Conservation (phyloP, 2,329 filamentous ascomycete genomes). For the Orbilia quercus region DNA sequence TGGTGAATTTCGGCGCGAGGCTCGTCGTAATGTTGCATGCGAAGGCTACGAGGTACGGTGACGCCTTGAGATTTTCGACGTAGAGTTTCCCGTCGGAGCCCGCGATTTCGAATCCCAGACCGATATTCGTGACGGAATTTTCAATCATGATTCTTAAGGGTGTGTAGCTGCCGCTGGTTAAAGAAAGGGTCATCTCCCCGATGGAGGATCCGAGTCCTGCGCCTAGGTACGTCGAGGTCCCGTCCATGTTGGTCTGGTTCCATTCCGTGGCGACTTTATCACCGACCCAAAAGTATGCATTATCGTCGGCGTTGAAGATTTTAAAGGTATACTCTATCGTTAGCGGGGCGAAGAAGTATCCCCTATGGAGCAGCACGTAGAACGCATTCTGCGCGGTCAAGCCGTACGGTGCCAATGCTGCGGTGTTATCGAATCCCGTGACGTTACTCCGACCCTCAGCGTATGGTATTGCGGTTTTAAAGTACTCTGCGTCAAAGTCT, state of each 20-base stretch:
- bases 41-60: constrained; percentile 15
- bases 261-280: constrained; percentile 6
- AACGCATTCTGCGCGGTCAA: not conserved
- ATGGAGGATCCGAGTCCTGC: not conserved
- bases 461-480: constrained; percentile 10
- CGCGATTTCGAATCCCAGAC: constrained; percentile 10
- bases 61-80: not conserved
- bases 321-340: constrained; percentile 15
- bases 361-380: constrained; percentile 21
- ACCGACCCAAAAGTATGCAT: constrained; percentile 18
- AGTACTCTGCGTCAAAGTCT: not conserved
- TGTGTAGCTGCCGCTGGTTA: constrained; percentile 15
- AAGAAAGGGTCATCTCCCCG: not conserved
- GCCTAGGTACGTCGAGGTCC: not conserved
- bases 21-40: not conserved
- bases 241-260: constrained; percentile 10
- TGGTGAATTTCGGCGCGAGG: constrained; percentile 3
- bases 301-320: constrained; percentile 1
- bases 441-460: not conserved
- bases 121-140: not conserved
- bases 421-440: not conserved
- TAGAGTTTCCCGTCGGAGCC: not conserved
- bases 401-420: constrained; percentile 3
- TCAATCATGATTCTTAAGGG: constrained; percentile 19
- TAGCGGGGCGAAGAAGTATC: constrained; percentile 35